Evolutionary conservation across 2,329 filamentous ascomycete genomes (phyloP).

Genomic region (Alternaria atra): DNA sequence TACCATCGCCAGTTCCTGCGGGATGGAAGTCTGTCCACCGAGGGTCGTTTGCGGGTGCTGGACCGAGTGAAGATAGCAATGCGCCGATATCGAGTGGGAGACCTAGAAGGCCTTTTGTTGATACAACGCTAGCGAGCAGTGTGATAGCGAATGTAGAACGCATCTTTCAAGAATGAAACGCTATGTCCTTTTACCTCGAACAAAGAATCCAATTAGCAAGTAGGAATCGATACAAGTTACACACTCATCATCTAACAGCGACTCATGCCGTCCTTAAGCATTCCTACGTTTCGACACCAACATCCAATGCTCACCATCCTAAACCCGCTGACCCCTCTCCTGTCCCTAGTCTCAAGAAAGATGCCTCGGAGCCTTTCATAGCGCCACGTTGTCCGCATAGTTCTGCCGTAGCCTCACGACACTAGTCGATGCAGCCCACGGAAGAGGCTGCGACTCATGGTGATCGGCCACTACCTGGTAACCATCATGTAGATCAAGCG

Average conservation of each 20-base stretch:
- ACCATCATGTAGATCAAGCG: no score
- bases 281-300: not conserved
- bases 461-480: not conserved
- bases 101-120: constrained; percentile 11
- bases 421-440: not conserved
- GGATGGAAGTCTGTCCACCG: constrained; percentile 23
- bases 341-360: not conserved
- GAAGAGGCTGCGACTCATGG: not conserved
- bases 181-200: not conserved
- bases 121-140: not conserved
- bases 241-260: not conserved
- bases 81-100: constrained; percentile 18
- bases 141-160: not conserved
- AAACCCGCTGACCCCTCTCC: not conserved
- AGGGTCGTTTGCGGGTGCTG: constrained; percentile 21
- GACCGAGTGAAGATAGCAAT: constrained; percentile 17
- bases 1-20: constrained; percentile 23
- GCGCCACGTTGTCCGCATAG: not conserved
- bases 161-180: not conserved
- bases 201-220: not conserved
- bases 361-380: not conserved
- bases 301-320: not conserved
- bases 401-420: not conserved
- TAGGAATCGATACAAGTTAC: not conserved
- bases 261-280: not conserved